A percentile compares a stretch with the other conserved stretches of the same genome.
Conservation (phyloP, 208 protist species). For the Tritrichomonas musculus region DNA sequence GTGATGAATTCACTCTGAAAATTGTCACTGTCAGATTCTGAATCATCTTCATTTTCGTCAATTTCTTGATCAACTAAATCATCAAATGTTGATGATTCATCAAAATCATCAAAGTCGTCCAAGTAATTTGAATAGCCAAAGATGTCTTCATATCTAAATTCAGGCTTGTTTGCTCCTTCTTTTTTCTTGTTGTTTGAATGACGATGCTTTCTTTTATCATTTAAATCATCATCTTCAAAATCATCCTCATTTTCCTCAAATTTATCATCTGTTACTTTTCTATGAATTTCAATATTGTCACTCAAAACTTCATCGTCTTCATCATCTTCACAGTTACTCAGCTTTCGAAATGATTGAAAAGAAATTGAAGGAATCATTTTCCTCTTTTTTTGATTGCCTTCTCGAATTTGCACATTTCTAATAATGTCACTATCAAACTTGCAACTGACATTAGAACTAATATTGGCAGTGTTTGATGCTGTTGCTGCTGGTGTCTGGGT, state of each 20-base stretch:
- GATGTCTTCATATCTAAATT: no score
- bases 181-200: no score
- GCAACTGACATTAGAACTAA: no score
- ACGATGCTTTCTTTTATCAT: no score
- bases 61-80: background rate
- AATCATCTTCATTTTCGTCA: background rate
- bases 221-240: background rate
- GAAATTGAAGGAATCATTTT: background rate
- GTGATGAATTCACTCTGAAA: no score
- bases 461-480: no score
- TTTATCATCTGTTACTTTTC: background rate
- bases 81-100: background rate
- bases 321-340: background rate
- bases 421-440: background rate
- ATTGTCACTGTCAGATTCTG: background rate
- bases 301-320: background rate
- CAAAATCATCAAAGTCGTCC: background rate
- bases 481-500: no score
- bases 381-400: background rate
- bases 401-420: background rate
- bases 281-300: no score
- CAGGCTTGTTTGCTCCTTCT: no score
- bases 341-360: background rate
- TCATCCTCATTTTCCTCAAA: background rate
- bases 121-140: background rate